A percentile compares a stretch with the other conserved stretches of the same genome.
These are phyloP conservation scores for Aspergillus fumigatus DNA, from an alignment of 2,329 filamentous ascomycete species.

Conservation along the genomic window DNA sequence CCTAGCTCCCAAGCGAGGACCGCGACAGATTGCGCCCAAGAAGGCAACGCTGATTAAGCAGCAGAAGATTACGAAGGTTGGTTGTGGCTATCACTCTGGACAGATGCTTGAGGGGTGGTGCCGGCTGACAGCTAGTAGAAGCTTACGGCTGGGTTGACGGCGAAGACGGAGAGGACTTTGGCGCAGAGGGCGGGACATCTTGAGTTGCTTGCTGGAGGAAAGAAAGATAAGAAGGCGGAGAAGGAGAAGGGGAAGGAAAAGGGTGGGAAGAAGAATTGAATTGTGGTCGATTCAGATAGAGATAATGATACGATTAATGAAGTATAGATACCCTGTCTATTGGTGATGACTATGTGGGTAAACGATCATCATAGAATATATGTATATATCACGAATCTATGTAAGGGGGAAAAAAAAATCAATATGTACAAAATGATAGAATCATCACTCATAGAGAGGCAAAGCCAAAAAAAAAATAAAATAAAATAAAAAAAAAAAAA, in stretches of 20 bases:
- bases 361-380: too few relatives aligned
- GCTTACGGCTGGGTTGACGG: slow-evolving; percentile 57
- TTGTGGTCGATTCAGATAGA: neutral
- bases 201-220: slow-evolving; percentile 63
- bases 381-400: neutral
- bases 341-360: neutral
- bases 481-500: too few relatives aligned
- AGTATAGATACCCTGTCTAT: slow-evolving; percentile 13
- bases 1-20: slow-evolving; percentile 53
- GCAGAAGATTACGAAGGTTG: slow-evolving; percentile 59
- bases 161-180: slow-evolving; percentile 63
- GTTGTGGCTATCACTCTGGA: slow-evolving; percentile 1
- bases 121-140: slow-evolving; percentile 40
- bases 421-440: slow-evolving; percentile 5
- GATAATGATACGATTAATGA: slow-evolving; percentile 7
- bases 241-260: slow-evolving; percentile 32
- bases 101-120: neutral
- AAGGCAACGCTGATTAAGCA: slow-evolving; percentile 57
- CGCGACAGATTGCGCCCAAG: slow-evolving; percentile 62
- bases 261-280: slow-evolving; percentile 21
- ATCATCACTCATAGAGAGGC: slow-evolving; percentile 24
- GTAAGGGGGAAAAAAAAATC: neutral
- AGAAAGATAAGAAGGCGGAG: slow-evolving; percentile 51
- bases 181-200: slow-evolving; percentile 66
- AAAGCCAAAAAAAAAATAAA: slow-evolving; percentile 8